Evolutionary conservation across 345 rosid species (phyloP), one percentile per base, ranked within the genome.

Genomic region (Acer yangbiense): DNA sequence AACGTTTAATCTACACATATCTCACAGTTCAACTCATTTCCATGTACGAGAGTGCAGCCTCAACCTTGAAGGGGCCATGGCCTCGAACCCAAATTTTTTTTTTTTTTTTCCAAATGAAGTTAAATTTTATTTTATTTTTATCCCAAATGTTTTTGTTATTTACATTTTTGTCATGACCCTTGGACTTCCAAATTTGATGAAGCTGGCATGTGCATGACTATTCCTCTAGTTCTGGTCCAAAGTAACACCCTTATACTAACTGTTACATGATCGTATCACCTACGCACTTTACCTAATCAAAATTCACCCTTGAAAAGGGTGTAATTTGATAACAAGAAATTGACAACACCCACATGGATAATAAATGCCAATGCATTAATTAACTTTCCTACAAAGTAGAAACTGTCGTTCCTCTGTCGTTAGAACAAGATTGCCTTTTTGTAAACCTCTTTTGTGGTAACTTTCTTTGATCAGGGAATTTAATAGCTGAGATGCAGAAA

Each of bases 301-400:
- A 43, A 54, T 54, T 16, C 6, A 39, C 12, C 41, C 21, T 29
- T 23, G 64, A 65, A 77, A 71, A 77, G 74, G 17, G 82, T 75
- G 82, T 77, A 77, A 79, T 73, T 58, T 68, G 67, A 57, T 48
- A 79, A 65, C 76, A 68, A 78, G 71, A 79, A 27, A 62, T 68
- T 41, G 81, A 81, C 74, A 54, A 68, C 69, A 72, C 74, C 74
- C 79, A 78, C 81, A 80, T 77, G 81, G 54, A 48, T n/a, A 27
- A 20, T 82, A 68, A 82, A 75, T 77, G 61, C 27, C 69, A 39
- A 62, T 48, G 55, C 79, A 73, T 77, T 74, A 20, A 77, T 60
- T 50, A 43, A 54, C 65, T 66, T 39, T 48, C 61, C 35, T 35
- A 7, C 41, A 7, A 39, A 58, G 65, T 9, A 3, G 20, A 39